Evolutionary conservation across 2,329 filamentous ascomycete genomes (phyloP).

Genomic region (Monilinia polystroma): DNA sequence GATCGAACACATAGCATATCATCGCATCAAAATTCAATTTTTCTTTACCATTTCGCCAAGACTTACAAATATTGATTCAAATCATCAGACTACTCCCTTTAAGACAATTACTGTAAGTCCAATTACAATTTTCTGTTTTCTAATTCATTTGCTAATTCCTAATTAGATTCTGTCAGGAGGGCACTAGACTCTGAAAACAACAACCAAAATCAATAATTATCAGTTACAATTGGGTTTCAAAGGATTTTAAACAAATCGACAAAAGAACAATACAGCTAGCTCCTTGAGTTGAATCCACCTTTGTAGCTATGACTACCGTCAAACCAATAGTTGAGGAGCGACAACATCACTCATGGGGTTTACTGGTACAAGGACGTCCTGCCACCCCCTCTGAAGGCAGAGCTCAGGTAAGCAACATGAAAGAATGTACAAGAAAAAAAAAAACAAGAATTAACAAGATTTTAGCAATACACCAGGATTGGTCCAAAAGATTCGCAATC

Average conservation of each 20-base stretch:
- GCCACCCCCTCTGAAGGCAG: slow-evolving; percentile 34
- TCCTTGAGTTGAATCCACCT: neutral
- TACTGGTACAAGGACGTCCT: slow-evolving; percentile 34
- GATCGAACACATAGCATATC: neutral
- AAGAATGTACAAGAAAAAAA: neutral
- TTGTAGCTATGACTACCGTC: slow-evolving; percentile 16
- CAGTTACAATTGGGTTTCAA: neutral
- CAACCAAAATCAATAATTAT: neutral
- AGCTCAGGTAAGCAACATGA: slow-evolving; percentile 31
- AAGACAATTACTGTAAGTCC: neutral
- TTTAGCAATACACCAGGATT: slow-evolving; percentile 18
- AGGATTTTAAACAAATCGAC: neutral
- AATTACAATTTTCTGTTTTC: neutral
- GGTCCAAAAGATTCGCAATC: slow-evolving; percentile 15
- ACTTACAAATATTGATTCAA: neutral
- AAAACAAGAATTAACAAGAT: neutral
- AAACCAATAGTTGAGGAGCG: slow-evolving; percentile 1
- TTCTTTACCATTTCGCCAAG: neutral
- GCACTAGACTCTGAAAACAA: neutral
- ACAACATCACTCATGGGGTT: slow-evolving; percentile 29
- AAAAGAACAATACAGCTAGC: neutral
- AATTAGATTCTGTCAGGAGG: neutral
- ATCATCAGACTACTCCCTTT: neutral
- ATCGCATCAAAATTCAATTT: neutral
- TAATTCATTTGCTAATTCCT: neutral